phyloP scores from a whole-genome alignment of 345 rosid genomes.

The Euphorbia lathyris region DNA sequence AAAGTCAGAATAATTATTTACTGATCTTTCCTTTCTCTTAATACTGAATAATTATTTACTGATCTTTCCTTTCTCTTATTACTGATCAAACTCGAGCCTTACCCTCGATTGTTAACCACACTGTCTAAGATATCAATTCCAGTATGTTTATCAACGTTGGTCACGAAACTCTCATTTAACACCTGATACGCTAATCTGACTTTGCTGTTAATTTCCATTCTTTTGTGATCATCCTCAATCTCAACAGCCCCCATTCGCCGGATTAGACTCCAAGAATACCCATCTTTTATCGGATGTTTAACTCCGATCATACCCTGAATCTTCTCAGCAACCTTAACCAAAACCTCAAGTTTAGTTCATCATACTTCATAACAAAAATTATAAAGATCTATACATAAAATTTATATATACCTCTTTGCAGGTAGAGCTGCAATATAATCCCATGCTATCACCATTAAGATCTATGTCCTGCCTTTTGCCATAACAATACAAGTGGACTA shows the following conservation, averaged over 20 bases:
- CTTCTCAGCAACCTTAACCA: constrained; percentile 10
- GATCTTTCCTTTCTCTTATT: neutral
- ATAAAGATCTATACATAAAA: neutral
- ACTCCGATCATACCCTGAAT: constrained; percentile 12
- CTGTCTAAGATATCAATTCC: constrained; percentile 2
- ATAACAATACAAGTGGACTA: constrained; percentile 22
- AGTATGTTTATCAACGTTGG: neutral
- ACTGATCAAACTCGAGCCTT: neutral
- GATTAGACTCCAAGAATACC: constrained; percentile 17
- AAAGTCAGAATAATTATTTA: too few relatives aligned
- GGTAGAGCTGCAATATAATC: constrained; percentile 12
- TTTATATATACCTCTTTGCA: constrained; percentile 23
- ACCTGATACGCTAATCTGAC: constrained; percentile 12
- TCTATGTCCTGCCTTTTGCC: neutral
- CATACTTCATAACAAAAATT: neutral
- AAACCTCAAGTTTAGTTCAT: neutral
- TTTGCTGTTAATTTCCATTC: constrained; percentile 13
- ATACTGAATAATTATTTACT: too few relatives aligned
- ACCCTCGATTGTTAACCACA: constrained; percentile 8
- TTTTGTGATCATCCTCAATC: neutral
- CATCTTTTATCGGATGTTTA: constrained; percentile 2
- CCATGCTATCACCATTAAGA: neutral
- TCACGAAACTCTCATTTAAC: constrained; percentile 17
- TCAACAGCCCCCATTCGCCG: neutral
- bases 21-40: neutral